These are phyloP conservation scores for Nemania bipapillata DNA, from an alignment of 2,329 filamentous ascomycete species.

Conservation along the genomic window DNA sequence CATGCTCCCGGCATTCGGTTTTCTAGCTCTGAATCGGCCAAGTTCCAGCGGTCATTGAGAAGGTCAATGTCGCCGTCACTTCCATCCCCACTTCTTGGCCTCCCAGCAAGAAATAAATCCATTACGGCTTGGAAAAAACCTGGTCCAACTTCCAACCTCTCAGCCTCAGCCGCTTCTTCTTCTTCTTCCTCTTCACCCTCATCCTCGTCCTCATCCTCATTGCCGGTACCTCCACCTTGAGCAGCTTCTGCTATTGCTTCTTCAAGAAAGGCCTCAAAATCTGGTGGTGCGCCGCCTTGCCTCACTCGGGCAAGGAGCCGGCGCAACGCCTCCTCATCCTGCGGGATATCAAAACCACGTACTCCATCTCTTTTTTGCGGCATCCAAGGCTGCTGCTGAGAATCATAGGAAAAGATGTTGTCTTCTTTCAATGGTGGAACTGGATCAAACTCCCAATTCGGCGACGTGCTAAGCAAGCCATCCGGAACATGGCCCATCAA, in stretches of 20 bases:
- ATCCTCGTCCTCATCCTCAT: conserved; percentile 30
- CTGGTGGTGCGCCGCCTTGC: conserved; percentile 39
- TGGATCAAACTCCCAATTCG: conserved; percentile 82
- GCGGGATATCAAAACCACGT: conserved; percentile 23
- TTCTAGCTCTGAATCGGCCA: conserved; percentile 20
- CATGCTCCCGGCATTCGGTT: conserved; percentile 46
- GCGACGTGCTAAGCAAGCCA: conserved; percentile 69
- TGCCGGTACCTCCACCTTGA: conserved; percentile 21
- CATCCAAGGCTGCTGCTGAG: conserved; percentile 58
- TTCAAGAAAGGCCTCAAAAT: conserved; percentile 40
- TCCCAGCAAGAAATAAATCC: conserved; percentile 33
- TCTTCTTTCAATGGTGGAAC: conserved; percentile 73
- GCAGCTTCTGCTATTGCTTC: conserved; percentile 36
- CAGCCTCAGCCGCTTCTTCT: conserved; percentile 31
- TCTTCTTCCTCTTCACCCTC: conserved; percentile 34
- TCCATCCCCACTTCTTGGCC: background rate
- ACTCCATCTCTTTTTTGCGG: conserved; percentile 39
- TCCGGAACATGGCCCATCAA: conserved; percentile 77
- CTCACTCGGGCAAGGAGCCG: conserved; percentile 41
- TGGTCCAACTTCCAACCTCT: background rate
- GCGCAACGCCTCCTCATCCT: conserved; percentile 33
- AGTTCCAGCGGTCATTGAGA: conserved; percentile 25
- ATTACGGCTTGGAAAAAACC: conserved; percentile 38
- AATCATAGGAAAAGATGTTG: conserved; percentile 62
- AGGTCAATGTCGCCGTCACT: conserved; percentile 10